These are phyloP conservation scores for Pilatotrama ljubarskyi DNA, from an alignment of 768 basidiomycete genomes.

Conservation along the genomic window DNA sequence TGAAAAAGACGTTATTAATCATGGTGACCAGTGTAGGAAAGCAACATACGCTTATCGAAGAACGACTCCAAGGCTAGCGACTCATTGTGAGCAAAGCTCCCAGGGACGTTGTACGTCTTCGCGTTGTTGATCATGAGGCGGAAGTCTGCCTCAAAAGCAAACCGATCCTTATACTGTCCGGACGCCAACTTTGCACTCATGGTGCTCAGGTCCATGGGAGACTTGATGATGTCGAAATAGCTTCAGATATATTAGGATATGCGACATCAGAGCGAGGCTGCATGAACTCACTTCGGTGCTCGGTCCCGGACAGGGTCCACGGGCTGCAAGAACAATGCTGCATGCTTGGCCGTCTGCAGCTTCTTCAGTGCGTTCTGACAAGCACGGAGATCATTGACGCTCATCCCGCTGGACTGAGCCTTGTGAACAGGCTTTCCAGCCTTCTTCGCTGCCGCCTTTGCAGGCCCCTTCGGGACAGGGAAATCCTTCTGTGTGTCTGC, in stretches of 20 bases:
- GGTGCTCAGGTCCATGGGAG: constrained; percentile 94
- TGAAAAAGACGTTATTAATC: constrained; percentile 33
- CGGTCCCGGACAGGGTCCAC: constrained; percentile 96
- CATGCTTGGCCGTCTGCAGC: constrained; percentile 70
- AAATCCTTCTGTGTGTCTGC: constrained; percentile 14
- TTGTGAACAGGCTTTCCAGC: constrained; percentile 56
- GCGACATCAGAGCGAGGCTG: neutral
- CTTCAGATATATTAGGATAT: constrained; percentile 39
- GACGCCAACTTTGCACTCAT: constrained; percentile 84
- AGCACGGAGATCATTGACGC: constrained; percentile 69
- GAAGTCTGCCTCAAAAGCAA: constrained; percentile 85
- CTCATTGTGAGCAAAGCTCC: constrained; percentile 72
- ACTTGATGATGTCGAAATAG: constrained; percentile 87
- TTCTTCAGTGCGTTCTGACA: constrained; percentile 81
- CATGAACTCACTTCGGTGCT: constrained; percentile 68
- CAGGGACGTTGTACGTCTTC: constrained; percentile 75
- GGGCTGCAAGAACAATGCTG: constrained; percentile 75
- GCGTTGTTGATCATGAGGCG: constrained; percentile 87
- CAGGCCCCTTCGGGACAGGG: constrained; percentile 20
- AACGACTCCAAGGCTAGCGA: constrained; percentile 74
- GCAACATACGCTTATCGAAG: constrained; percentile 80
- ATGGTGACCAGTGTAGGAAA: neutral
- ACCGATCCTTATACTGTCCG: constrained; percentile 83
- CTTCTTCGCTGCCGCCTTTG: constrained; percentile 28
- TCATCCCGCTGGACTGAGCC: constrained; percentile 77